Evolutionary conservation across 768 basidiomycete species (phyloP), one percentile per base, ranked within the genome.

Genomic region (Thelephora ganbajun): DNA sequence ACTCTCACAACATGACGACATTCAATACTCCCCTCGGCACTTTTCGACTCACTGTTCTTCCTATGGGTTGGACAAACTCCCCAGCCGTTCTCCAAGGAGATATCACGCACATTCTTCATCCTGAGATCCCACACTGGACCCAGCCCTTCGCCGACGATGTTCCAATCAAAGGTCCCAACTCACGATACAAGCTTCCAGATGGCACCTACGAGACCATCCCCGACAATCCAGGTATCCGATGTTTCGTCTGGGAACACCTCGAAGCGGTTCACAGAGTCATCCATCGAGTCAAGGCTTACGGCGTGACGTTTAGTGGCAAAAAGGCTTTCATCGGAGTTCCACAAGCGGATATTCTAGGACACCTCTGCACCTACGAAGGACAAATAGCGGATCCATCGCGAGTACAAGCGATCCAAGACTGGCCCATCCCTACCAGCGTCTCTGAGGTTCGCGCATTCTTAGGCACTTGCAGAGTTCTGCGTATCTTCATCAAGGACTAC

Each of bases 221-320:
- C 3, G 53, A 53, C 11, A 66, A 66, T 45, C 55, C 54, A 2
- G 51, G 54, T 2, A 62, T 66, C 19, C 47, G 62, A 0, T 47
- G 54, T 1, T 67, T 65, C 42, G 50, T 67, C 1, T 68, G 64
- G 63, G 65, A 69, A 51, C 67, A 70, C 50, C 51, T 63, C 1
- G 19, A 57, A 3, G 57, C 61, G 39, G 46, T 67, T 19, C 64
- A 71, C 45, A 50, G 63, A 2, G 51, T 70, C 11, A 50, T 69
- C 0, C 60, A 64, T 23, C 46, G 59, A 1, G 55, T 70, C 3
- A 59, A 56, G 12, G 41, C 50, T 43, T 23, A 34, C n/a, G 53
- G 66, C 4, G 62, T 52, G 0, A 67, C 54, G 13, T 52, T 52
- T 42, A 50, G 49, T 0, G 54, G 51, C 1, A 18, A 22, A 1